A percentile compares a stretch with the other conserved stretches of the same genome.
Conservation (phyloP, 129 eudicot genomes). For the Chrysanthemum lavandulifolium region DNA sequence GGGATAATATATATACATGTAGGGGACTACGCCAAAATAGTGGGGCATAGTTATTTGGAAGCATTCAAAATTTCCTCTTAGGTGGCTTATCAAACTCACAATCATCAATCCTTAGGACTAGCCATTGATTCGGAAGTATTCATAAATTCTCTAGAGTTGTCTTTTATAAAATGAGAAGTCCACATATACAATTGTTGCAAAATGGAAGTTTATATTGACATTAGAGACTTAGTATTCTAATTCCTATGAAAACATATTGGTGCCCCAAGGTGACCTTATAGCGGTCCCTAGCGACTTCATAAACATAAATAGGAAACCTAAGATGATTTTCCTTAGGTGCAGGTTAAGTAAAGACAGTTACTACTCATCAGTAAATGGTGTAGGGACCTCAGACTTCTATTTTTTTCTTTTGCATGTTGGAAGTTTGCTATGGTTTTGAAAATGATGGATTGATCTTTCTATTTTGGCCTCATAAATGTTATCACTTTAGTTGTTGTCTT, state of each 20-base stretch:
- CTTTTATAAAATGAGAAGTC: conserved; percentile 4
- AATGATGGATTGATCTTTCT: conserved; percentile 32
- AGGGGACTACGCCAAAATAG: conserved; percentile 19
- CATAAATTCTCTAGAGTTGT: conserved; percentile 17
- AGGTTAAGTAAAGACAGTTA: conserved; percentile 14
- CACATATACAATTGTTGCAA: neutral
- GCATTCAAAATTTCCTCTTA: neutral
- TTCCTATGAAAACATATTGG: neutral
- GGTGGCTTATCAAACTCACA: neutral
- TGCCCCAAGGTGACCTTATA: neutral
- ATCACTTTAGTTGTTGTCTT: conserved; percentile 25
- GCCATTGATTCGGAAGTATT: conserved; percentile 23
- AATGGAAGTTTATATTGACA: neutral
- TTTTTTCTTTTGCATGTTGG: conserved; percentile 21
- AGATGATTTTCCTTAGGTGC: neutral
- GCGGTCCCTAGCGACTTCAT: conserved; percentile 26
- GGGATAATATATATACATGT: conserved; percentile 16
- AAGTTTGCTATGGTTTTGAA: conserved; percentile 30
- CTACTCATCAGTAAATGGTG: conserved; percentile 28
- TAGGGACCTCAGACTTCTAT: conserved; percentile 6
- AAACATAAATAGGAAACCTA: neutral
- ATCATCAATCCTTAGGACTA: conserved; percentile 13
- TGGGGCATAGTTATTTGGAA: conserved; percentile 20
- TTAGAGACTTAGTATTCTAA: neutral
- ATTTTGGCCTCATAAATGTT: conserved; percentile 40